Evolutionary conservation across 225 moss, liverwort and hornwort species (phyloP).

Genomic region (Neckera pumila): DNA sequence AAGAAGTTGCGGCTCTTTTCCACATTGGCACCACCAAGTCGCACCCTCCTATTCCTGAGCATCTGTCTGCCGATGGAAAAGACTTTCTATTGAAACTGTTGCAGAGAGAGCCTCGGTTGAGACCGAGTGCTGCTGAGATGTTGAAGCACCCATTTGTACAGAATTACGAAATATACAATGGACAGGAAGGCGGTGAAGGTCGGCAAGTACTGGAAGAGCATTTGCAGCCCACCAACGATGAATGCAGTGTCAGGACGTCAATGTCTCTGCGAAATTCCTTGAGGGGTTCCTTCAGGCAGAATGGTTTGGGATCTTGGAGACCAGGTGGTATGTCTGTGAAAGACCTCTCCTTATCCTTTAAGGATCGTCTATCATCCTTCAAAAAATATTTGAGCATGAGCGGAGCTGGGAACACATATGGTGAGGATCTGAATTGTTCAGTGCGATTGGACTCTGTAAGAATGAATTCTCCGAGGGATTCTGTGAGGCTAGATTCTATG

Average conservation of each 20-base stretch:
- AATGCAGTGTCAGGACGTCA: slow-evolving; percentile 29
- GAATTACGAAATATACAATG: slow-evolving; percentile 24
- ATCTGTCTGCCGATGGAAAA: slow-evolving; percentile 70
- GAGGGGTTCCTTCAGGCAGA: slow-evolving; percentile 13
- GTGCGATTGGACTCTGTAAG: slow-evolving; percentile 47
- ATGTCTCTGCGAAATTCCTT: slow-evolving; percentile 24
- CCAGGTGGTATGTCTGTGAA: slow-evolving; percentile 15
- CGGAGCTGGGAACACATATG: slow-evolving; percentile 21
- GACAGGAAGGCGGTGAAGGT: slow-evolving; percentile 30
- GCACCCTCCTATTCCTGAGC: slow-evolving; percentile 89
- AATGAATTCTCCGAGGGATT: slow-evolving; percentile 37
- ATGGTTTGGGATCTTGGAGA: slow-evolving; percentile 21
- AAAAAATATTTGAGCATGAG: slow-evolving; percentile 25
- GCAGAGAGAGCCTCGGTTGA: slow-evolving; percentile 81
- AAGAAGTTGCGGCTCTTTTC: slow-evolving; percentile 92
- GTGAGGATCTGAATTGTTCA: slow-evolving; percentile 57
- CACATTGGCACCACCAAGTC: slow-evolving; percentile 98
- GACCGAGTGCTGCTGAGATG: slow-evolving; percentile 80
- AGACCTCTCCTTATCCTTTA: slow-evolving; percentile 41
- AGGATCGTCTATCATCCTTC: slow-evolving; percentile 39
- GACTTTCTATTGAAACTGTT: slow-evolving; percentile 74
- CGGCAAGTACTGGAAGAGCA: slow-evolving; percentile 39
- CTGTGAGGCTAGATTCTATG: slow-evolving; percentile 20
- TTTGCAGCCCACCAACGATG: slow-evolving; percentile 24
- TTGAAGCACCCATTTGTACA: slow-evolving; percentile 61